These are phyloP conservation scores for Psilocybe tampanensis DNA, from an alignment of 768 basidiomycete genomes.

Conservation along the genomic window DNA sequence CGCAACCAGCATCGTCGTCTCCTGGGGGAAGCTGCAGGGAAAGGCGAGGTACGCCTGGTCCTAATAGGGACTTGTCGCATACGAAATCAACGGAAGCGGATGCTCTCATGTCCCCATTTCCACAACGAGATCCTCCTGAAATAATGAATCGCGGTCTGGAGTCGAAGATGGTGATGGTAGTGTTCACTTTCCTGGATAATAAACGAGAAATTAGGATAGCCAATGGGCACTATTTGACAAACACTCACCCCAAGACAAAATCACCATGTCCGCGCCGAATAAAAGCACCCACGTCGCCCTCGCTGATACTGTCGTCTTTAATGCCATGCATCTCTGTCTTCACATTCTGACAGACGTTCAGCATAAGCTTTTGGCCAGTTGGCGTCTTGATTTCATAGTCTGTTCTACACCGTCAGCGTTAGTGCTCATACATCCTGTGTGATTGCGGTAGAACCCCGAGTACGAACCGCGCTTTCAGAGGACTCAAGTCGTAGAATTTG, in stretches of 20 bases:
- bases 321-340: slow-evolving; percentile 60
- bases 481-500: slow-evolving; percentile 68
- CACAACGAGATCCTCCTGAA: slow-evolving; percentile 67
- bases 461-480: slow-evolving; percentile 59
- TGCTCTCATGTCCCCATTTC: slow-evolving; percentile 43
- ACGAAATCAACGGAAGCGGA: slow-evolving; percentile 77
- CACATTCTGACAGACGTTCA: slow-evolving; percentile 69
- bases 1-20: slow-evolving; percentile 67
- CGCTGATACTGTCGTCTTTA: slow-evolving; percentile 48
- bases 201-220: background rate
- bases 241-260: slow-evolving; percentile 67
- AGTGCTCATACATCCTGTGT: slow-evolving; percentile 7
- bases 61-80: slow-evolving; percentile 69
- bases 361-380: slow-evolving; percentile 45
- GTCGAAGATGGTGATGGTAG: slow-evolving; percentile 57
- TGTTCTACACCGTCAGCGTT: slow-evolving; percentile 45
- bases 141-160: slow-evolving; percentile 58
- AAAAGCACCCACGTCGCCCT: slow-evolving; percentile 62
- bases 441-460: slow-evolving; percentile 2
- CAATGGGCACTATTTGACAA: background rate
- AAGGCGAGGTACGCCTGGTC: slow-evolving; percentile 54
- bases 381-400: slow-evolving; percentile 61
- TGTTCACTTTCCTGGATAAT: slow-evolving; percentile 55
- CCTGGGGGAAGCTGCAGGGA: slow-evolving; percentile 69
- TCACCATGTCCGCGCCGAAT: slow-evolving; percentile 64